Percentiles rank a stretch among this genome's conserved stretches.
These are phyloP conservation scores for Talaromyces pinophilus DNA, from an alignment of 2,329 filamentous ascomycete genomes.

Conservation along the genomic window DNA sequence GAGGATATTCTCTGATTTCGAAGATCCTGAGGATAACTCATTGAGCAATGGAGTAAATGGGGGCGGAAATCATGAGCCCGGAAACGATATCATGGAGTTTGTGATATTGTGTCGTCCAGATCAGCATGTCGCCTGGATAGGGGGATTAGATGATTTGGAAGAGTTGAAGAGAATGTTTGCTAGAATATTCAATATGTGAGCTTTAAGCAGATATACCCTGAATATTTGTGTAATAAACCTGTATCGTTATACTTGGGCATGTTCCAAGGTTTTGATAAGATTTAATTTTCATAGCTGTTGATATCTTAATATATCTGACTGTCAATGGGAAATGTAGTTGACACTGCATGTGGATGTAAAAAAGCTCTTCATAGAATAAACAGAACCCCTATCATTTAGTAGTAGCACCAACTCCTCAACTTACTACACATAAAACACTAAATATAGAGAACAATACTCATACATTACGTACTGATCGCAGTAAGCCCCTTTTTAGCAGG, in stretches of 20 bases:
- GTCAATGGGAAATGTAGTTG: too few species aligned
- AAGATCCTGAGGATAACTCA: neutral
- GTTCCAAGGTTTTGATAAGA: too few species aligned
- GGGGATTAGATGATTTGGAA: neutral
- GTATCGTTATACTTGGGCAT: too few species aligned
- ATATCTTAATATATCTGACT: too few species aligned
- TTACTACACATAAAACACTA: neutral
- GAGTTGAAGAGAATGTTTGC: neutral
- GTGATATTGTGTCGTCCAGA: conserved; percentile 64
- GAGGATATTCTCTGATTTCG: conserved; percentile 11
- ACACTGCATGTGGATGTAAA: too few species aligned
- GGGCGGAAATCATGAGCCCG: conserved; percentile 51
- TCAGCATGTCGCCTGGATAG: conserved; percentile 57
- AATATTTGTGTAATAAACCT: too few species aligned
- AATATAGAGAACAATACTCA: neutral
- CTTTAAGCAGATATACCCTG: neutral
- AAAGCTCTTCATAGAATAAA: neutral
- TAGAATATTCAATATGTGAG: neutral
- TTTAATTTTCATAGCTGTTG: too few species aligned
- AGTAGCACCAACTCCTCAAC: neutral
- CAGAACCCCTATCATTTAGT: neutral
- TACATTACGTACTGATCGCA: neutral
- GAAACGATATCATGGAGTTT: neutral
- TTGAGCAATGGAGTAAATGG: conserved; percentile 51
- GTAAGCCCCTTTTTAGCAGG: neutral